Evolutionary conservation across 2,329 filamentous ascomycete species (phyloP).

Genomic region (Fusarium burgessii): DNA sequence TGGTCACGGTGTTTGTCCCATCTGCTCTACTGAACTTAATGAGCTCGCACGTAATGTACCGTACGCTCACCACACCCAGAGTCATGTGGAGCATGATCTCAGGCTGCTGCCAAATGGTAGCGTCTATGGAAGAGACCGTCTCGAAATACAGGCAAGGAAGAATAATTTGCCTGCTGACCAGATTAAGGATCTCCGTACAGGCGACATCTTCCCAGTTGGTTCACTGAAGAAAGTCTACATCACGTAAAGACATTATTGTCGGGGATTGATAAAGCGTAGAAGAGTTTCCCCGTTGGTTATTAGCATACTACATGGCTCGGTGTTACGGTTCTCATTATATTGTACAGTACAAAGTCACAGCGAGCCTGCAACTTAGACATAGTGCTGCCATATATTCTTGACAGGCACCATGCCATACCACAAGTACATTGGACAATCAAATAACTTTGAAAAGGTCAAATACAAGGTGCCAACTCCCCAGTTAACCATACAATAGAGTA

Average conservation of each 20-base stretch:
- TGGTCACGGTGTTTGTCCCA: constrained; percentile 86
- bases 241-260: constrained; percentile 62
- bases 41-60: constrained; percentile 89
- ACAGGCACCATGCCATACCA: background rate
- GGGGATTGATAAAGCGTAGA: background rate
- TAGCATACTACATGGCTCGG: background rate
- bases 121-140: constrained; percentile 81
- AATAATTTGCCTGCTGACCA: constrained; percentile 73
- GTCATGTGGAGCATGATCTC: constrained; percentile 88
- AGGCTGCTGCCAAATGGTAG: constrained; percentile 88
- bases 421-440: background rate
- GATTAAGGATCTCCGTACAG: constrained; percentile 83
- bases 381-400: background rate
- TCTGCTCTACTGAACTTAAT: constrained; percentile 95
- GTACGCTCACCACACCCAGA: constrained; percentile 95
- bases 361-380: background rate
- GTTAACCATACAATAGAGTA: constrained; percentile 44
- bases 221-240: constrained; percentile 91
- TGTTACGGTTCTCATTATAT: background rate
- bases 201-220: constrained; percentile 71
- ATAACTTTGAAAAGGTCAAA: constrained; percentile 23
- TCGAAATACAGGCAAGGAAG: constrained; percentile 84
- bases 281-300: background rate
- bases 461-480: constrained; percentile 37
- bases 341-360: constrained; percentile 10